A percentile compares a stretch with the other conserved stretches of the same genome.
These are phyloP conservation scores for Adiantum capillusveneris DNA, from an alignment of 75 land plant genomes.

Conservation along the genomic window DNA sequence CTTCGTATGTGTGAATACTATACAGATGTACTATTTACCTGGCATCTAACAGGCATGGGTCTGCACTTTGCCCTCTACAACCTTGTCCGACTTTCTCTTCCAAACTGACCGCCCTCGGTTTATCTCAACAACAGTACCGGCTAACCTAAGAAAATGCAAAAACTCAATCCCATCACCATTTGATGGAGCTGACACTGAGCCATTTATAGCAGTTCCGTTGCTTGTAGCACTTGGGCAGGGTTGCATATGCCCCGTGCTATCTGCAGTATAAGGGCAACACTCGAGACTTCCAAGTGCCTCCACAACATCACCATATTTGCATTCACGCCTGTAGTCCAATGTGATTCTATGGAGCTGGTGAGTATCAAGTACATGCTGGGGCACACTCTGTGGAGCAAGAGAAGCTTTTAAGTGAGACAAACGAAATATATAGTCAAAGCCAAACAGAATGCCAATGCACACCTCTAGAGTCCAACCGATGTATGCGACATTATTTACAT, in stretches of 20 bases:
- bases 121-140: constrained; percentile 49
- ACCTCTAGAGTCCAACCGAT: constrained; percentile 97
- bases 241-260: too few relatives aligned
- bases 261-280: too few relatives aligned
- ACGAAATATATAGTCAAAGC: neutral
- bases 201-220: too few relatives aligned
- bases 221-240: too few relatives aligned
- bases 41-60: too few relatives aligned
- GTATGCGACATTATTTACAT: constrained; percentile 94
- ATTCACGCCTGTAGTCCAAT: constrained; percentile 68
- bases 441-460: neutral
- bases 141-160: constrained; percentile 60
- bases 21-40: too few relatives aligned
- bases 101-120: constrained; percentile 82
- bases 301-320: constrained; percentile 65
- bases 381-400: constrained; percentile 51
- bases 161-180: too few relatives aligned
- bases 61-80: too few relatives aligned
- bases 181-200: too few relatives aligned
- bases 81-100: too few relatives aligned
- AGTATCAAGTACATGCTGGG: constrained; percentile 50
- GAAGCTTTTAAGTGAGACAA: neutral
- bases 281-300: constrained; percentile 57
- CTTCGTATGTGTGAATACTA: too few relatives aligned
- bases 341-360: constrained; percentile 64